Evolutionary conservation across 2,329 filamentous ascomycete genomes (phyloP).

Genomic region (Trichophyton verrucosum): DNA sequence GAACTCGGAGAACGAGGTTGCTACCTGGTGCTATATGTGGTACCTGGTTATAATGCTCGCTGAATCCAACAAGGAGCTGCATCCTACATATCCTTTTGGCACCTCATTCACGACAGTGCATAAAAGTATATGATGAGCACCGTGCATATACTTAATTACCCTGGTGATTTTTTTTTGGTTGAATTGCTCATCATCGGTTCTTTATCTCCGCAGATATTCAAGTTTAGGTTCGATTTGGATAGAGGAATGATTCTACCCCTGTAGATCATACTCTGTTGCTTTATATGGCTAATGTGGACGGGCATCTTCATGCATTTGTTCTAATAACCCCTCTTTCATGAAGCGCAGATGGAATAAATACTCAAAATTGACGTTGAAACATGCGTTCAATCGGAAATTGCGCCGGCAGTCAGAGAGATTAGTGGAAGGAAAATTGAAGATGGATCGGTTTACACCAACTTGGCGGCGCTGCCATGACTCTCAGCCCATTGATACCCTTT

Average conservation of each 20-base stretch:
- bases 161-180: background rate
- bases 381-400: background rate
- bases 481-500: slow-evolving; percentile 2
- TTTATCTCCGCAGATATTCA: background rate
- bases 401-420: background rate
- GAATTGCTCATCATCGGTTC: background rate
- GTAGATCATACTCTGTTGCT: background rate
- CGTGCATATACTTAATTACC: background rate
- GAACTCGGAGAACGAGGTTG: background rate
- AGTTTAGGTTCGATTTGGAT: background rate
- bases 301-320: background rate
- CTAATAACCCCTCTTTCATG: background rate
- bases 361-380: background rate
- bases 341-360: background rate
- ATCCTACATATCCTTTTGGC: background rate
- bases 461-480: background rate
- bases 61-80: background rate
- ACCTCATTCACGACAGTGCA: background rate
- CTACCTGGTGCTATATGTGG: background rate
- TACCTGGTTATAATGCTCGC: background rate
- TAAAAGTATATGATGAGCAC: background rate
- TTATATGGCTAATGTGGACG: background rate
- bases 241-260: background rate
- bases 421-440: background rate
- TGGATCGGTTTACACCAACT: background rate